phyloP scores from a whole-genome alignment of 2,329 filamentous ascomycete species.

The Coleophoma cylindrospora region DNA sequence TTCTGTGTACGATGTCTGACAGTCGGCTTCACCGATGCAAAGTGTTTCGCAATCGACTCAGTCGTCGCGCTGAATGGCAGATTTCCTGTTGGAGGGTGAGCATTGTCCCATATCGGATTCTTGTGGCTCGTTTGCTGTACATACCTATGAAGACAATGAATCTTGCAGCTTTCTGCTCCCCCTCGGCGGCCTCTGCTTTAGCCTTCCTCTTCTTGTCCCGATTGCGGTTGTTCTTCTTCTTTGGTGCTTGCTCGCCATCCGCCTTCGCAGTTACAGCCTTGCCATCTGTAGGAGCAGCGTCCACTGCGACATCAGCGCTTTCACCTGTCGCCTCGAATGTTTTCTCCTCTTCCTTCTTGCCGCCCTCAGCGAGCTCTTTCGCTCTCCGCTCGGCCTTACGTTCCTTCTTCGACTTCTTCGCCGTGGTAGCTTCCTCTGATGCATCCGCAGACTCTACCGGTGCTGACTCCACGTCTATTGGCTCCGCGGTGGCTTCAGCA shows the following conservation, averaged over 20 bases:
- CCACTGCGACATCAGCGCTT: neutral
- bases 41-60: conserved; percentile 67
- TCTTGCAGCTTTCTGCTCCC: conserved; percentile 32
- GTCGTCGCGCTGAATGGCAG: conserved; percentile 79
- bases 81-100: conserved; percentile 57
- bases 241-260: conserved; percentile 20
- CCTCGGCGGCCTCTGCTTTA: conserved; percentile 4
- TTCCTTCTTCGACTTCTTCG: conserved; percentile 31
- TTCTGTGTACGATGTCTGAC: conserved; percentile 72
- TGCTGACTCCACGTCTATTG: conserved; percentile 7
- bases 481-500: conserved; percentile 5
- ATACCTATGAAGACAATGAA: conserved; percentile 76
- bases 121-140: conserved; percentile 14
- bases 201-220: conserved; percentile 26
- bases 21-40: conserved; percentile 67
- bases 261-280: conserved; percentile 7
- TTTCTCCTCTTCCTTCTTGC: conserved; percentile 14
- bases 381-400: conserved; percentile 28
- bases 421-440: conserved; percentile 12
- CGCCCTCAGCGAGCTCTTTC: conserved; percentile 20
- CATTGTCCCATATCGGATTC: conserved; percentile 18
- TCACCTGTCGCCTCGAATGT: neutral
- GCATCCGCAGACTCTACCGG: neutral
- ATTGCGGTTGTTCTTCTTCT: conserved; percentile 31
- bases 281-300: conserved; percentile 9